Evolutionary conservation across 768 basidiomycete genomes (phyloP).

Genomic region (Hydnum rufescens): DNA sequence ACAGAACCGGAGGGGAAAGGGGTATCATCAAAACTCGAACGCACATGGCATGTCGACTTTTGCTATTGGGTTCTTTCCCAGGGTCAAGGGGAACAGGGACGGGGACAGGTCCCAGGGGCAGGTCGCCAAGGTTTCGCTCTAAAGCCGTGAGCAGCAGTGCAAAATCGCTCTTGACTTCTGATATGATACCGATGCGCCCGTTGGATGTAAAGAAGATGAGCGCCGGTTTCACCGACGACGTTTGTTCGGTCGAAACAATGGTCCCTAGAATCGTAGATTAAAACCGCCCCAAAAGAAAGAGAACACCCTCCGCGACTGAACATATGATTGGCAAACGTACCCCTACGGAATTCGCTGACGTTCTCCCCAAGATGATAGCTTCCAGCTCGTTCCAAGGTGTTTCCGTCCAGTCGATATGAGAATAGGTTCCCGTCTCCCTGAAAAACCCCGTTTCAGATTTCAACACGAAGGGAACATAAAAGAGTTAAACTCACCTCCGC

Average conservation of each 20-base stretch:
- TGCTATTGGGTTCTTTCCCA: too few species aligned
- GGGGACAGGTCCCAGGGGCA: slow-evolving; percentile 32
- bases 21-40: too few species aligned
- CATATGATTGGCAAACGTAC: slow-evolving; percentile 19
- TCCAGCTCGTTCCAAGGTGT: slow-evolving; percentile 41
- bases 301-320: neutral
- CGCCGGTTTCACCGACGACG: slow-evolving; percentile 29
- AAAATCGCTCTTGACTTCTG: slow-evolving; percentile 35
- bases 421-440: slow-evolving; percentile 52
- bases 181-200: slow-evolving; percentile 57
- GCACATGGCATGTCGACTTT: slow-evolving; percentile 49
- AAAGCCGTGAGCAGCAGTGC: slow-evolving; percentile 44
- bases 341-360: slow-evolving; percentile 54
- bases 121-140: slow-evolving; percentile 50
- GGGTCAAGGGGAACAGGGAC: too few species aligned
- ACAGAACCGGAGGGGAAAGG: neutral
- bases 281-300: neutral
- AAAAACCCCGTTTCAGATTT: neutral
- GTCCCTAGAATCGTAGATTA: neutral
- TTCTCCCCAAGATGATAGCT: slow-evolving; percentile 56
- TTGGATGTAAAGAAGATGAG: slow-evolving; percentile 60
- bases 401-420: slow-evolving; percentile 34
- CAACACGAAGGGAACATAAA: neutral
- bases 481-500: slow-evolving; percentile 39
- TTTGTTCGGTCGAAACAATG: slow-evolving; percentile 11